Evolutionary conservation across 2,329 filamentous ascomycete genomes (phyloP).

Genomic region (Phaeomoniella chlamydospora): DNA sequence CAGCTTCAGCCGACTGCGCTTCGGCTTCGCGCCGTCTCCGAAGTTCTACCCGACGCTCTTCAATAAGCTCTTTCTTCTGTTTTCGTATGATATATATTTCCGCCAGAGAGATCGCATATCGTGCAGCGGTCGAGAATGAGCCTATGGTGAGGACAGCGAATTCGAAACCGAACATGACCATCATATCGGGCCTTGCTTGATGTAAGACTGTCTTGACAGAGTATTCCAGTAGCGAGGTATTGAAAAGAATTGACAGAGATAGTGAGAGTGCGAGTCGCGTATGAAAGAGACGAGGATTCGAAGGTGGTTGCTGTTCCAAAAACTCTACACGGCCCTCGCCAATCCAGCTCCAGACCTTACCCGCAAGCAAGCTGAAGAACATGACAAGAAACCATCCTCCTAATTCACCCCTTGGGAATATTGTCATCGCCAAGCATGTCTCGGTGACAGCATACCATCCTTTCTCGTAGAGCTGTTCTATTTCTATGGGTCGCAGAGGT

Average conservation of each 20-base stretch:
- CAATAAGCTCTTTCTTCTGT: constrained; percentile 57
- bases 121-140: constrained; percentile 62
- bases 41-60: constrained; percentile 55
- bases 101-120: constrained; percentile 64
- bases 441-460: constrained; percentile 97
- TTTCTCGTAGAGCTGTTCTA: constrained; percentile 93
- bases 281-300: constrained; percentile 81
- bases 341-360: constrained; percentile 98
- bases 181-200: constrained; percentile 89
- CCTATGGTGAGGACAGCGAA: constrained; percentile 76
- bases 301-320: constrained; percentile 85
- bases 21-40: constrained; percentile 15
- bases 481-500: constrained; percentile 78
- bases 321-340: constrained; percentile 88
- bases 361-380: constrained; percentile 84
- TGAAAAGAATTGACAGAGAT: constrained; percentile 63
- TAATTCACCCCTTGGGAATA: constrained; percentile 77
- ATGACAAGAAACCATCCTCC: constrained; percentile 91
- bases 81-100: constrained; percentile 62
- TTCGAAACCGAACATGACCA: constrained; percentile 99
- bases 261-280: constrained; percentile 66
- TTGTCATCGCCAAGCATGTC: constrained; percentile 94
- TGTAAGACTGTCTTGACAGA: constrained; percentile 70
- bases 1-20: neutral
- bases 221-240: constrained; percentile 67